phyloP scores from a whole-genome alignment of 305 asterid genomes.

The Fraxinus baroniana region DNA sequence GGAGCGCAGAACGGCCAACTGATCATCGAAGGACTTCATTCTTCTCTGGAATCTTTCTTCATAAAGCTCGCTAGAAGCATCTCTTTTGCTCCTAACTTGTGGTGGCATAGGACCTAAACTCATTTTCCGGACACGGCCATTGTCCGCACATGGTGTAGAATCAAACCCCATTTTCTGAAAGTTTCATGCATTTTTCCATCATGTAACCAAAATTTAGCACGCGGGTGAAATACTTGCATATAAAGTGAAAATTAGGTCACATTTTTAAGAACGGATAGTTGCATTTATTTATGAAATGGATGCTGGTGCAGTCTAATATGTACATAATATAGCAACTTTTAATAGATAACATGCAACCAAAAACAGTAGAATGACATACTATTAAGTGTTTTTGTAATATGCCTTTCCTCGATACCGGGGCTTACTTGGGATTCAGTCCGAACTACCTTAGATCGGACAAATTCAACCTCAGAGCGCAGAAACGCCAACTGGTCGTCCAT shows the following conservation, averaged over 20 bases:
- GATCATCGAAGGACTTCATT: neutral
- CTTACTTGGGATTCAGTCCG: neutral
- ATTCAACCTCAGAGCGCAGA: neutral
- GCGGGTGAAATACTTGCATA: neutral
- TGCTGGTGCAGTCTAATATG: neutral
- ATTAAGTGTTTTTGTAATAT: neutral
- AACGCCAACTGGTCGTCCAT: neutral
- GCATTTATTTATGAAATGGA: neutral
- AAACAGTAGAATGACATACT: neutral
- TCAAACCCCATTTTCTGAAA: neutral
- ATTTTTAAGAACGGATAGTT: neutral
- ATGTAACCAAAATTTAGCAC: neutral
- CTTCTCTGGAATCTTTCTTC: slow-evolving; percentile 1
- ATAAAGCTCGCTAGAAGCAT: neutral
- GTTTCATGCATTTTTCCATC: neutral
- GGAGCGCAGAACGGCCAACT: neutral
- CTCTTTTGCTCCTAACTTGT: slow-evolving; percentile 2
- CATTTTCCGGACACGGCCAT: neutral
- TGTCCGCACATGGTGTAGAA: neutral
- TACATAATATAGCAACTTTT: neutral
- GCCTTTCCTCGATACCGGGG: neutral
- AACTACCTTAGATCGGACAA: neutral
- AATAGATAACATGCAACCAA: neutral
- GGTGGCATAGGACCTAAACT: slow-evolving; percentile 1
- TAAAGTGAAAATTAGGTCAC: neutral